Percentiles rank a stretch among this genome's conserved stretches.
Evolutionary conservation across 164 flowering plant genomes (phyloP).

Genomic region (Hamamelis virginiana): DNA sequence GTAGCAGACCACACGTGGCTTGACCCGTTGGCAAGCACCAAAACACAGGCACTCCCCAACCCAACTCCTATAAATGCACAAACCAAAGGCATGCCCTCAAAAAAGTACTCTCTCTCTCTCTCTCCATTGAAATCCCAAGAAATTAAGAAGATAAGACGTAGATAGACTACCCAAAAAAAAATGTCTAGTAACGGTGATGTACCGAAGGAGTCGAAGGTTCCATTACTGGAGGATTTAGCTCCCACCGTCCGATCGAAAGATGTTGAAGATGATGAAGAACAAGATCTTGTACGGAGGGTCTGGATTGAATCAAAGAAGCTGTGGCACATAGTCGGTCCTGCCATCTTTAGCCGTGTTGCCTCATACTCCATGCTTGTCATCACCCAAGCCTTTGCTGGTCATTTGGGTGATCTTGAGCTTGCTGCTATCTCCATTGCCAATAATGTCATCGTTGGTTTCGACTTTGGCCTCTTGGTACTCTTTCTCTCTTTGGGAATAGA

Average conservation of each 20-base stretch:
- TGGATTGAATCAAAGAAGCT: slow-evolving; percentile 56
- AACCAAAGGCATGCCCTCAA: too few relatives aligned
- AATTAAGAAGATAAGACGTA: not conserved
- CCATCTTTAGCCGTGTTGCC: slow-evolving; percentile 55
- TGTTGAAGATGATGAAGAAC: slow-evolving; percentile 9
- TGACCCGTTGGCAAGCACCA: too few relatives aligned
- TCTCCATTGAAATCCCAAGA: not conserved
- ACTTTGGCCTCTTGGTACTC: slow-evolving; percentile 65
- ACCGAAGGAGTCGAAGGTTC: slow-evolving; percentile 20
- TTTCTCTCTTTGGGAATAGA: slow-evolving; percentile 1
- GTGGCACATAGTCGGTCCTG: slow-evolving; percentile 62
- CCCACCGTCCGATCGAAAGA: not conserved
- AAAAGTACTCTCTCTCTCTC: not conserved
- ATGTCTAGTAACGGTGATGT: slow-evolving; percentile 15
- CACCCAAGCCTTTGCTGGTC: slow-evolving; percentile 68
- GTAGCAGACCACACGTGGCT: too few relatives aligned
- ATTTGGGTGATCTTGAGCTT: slow-evolving; percentile 57
- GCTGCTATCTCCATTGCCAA: slow-evolving; percentile 58
- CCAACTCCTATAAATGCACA: too few relatives aligned
- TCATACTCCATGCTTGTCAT: slow-evolving; percentile 47
- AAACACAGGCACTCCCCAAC: too few relatives aligned
- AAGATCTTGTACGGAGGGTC: slow-evolving; percentile 18
- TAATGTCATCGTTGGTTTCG: slow-evolving; percentile 52
- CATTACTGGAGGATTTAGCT: slow-evolving; percentile 19
- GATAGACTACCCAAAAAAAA: not conserved